phyloP scores from a whole-genome alignment of 495 filamentous ascomycete species.

The Hypoxylon lienhwacheense region DNA sequence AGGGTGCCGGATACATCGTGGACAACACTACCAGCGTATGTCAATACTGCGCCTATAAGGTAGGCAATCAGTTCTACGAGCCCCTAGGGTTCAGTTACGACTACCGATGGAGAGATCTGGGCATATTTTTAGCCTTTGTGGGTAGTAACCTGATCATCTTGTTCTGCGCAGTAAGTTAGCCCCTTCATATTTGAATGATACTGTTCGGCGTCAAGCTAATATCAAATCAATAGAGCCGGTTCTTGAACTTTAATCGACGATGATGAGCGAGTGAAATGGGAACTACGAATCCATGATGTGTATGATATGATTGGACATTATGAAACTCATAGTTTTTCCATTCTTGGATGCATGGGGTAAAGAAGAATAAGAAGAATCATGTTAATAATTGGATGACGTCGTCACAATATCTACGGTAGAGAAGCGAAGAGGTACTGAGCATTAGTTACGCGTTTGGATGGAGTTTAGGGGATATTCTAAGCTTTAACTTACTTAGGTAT shows the following conservation, averaged over 20 bases:
- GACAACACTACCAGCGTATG: constrained; percentile 63
- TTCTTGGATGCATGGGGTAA: background rate
- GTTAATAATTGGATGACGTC: no score
- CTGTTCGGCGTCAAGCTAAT: constrained; percentile 35
- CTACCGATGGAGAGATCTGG: constrained; percentile 76
- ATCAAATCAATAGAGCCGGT: constrained; percentile 54
- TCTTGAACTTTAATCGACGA: constrained; percentile 66
- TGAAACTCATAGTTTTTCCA: background rate
- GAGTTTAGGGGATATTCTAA: no score
- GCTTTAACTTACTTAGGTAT: no score
- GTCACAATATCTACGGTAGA: no score
- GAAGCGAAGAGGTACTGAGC: no score
- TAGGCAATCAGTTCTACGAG: constrained; percentile 77
- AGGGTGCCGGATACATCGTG: constrained; percentile 71
- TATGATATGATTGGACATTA: constrained; percentile 6
- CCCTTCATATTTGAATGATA: constrained; percentile 12
- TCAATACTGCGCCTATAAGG: constrained; percentile 74
- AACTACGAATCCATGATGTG: background rate
- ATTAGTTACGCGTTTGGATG: no score
- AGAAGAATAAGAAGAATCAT: background rate
- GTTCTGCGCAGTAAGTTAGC: constrained; percentile 63
- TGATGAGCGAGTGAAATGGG: constrained; percentile 36
- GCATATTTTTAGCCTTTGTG: constrained; percentile 72
- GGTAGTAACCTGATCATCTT: constrained; percentile 76
- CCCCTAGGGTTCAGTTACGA: constrained; percentile 64